Conservation (phyloP, 306 rosid species). For the Cicer judaicum region DNA sequence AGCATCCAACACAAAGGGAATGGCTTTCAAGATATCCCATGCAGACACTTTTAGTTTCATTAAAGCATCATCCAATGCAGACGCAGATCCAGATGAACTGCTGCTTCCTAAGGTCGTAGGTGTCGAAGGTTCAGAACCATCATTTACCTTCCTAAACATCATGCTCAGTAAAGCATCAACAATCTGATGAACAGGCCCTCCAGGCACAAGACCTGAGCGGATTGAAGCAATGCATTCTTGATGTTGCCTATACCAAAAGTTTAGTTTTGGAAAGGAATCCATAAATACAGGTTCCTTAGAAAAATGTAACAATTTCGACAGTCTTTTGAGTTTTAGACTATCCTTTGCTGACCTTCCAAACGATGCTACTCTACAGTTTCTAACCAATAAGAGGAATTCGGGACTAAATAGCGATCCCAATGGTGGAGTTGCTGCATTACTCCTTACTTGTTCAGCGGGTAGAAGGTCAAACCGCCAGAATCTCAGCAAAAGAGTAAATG, state of each 20-base stretch:
- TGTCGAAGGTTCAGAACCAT: constrained; percentile 62
- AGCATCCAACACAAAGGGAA: constrained; percentile 94
- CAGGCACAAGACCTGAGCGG: constrained; percentile 69
- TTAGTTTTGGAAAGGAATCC: constrained; percentile 82
- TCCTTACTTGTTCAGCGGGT: constrained; percentile 69
- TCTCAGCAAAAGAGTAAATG: constrained; percentile 83
- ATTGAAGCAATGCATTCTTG: constrained; percentile 85
- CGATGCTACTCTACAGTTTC: constrained; percentile 65
- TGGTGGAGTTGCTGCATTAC: constrained; percentile 57
- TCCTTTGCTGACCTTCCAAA: constrained; percentile 63
- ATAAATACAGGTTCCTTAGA: constrained; percentile 62
- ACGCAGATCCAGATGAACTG: constrained; percentile 63
- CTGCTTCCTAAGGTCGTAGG: constrained; percentile 70
- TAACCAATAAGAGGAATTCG: constrained; percentile 80
- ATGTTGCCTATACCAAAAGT: constrained; percentile 83
- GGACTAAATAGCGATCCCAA: constrained; percentile 76
- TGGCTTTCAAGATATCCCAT: constrained; percentile 93
- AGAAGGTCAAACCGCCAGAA: constrained; percentile 89
- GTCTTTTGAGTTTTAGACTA: constrained; percentile 59
- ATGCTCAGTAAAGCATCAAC: constrained; percentile 73
- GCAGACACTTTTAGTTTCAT: constrained; percentile 85
- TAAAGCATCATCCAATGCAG: constrained; percentile 65
- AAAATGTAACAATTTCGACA: constrained; percentile 59
- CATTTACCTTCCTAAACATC: constrained; percentile 76
- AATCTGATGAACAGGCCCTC: constrained; percentile 75